A percentile compares a stretch with the other conserved stretches of the same genome.
Conservation (phyloP, 2,329 filamentous ascomycete species). For the Raffaelea arxii region DNA sequence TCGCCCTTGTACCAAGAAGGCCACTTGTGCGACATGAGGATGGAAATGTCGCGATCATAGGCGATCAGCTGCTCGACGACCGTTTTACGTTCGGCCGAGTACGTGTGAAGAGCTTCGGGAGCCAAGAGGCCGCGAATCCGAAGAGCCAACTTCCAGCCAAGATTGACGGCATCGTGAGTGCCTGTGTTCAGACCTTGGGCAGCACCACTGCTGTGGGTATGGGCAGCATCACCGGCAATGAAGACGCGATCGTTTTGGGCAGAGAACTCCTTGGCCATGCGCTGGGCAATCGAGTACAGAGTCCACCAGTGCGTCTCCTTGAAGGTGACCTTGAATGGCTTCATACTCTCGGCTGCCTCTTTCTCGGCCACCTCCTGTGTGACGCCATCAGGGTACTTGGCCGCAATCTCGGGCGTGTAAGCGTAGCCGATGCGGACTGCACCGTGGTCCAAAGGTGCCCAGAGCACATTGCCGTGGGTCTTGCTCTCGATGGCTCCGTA, state of each 20-base stretch:
- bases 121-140: slow-evolving; percentile 12
- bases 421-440: slow-evolving; percentile 44
- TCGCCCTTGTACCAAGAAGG: slow-evolving; percentile 26
- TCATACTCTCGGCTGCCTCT: slow-evolving; percentile 32
- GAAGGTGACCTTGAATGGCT: slow-evolving; percentile 30
- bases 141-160: slow-evolving; percentile 34
- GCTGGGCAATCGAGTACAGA: slow-evolving; percentile 39
- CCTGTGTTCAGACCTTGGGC: slow-evolving; percentile 50
- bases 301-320: slow-evolving; percentile 45
- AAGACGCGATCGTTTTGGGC: slow-evolving; percentile 38
- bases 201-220: slow-evolving; percentile 51
- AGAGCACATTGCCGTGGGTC: slow-evolving; percentile 45
- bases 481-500: slow-evolving; percentile 37
- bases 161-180: slow-evolving; percentile 46
- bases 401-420: slow-evolving; percentile 31
- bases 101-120: slow-evolving; percentile 24
- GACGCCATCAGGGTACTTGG: slow-evolving; percentile 22
- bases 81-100: slow-evolving; percentile 26
- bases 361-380: slow-evolving; percentile 43
- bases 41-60: slow-evolving; percentile 23
- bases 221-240: slow-evolving; percentile 38
- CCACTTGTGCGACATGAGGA: slow-evolving; percentile 28
- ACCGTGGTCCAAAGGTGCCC: slow-evolving; percentile 42
- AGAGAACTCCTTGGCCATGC: slow-evolving; percentile 49
- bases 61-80: slow-evolving; percentile 27